Evolutionary conservation across 202 grass and related monocot species (phyloP).

Genomic region (Bolboschoenoplectus hybrid): DNA sequence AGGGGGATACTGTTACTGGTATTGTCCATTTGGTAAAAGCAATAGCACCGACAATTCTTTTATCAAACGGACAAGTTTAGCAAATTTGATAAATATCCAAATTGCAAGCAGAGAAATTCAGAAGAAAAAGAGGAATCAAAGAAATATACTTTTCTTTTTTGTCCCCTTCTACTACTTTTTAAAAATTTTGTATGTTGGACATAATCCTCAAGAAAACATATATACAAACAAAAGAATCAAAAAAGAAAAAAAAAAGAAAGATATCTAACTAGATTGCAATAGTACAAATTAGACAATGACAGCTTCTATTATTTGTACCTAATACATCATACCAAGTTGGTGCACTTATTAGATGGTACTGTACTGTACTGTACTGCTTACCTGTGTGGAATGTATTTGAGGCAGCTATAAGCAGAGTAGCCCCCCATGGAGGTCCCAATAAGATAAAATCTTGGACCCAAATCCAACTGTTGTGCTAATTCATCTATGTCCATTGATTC

Average conservation of each 20-base stretch:
- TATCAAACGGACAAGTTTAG: too few relatives aligned
- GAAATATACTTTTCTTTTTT: neutral
- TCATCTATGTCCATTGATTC: conserved; percentile 60
- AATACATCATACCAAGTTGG: neutral
- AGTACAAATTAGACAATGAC: neutral
- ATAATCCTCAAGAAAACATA: neutral
- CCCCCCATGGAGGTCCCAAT: conserved; percentile 55
- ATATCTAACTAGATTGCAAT: neutral
- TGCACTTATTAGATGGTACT: neutral
- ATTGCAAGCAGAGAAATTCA: neutral
- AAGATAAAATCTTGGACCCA: conserved; percentile 59
- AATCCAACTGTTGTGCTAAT: conserved; percentile 50
- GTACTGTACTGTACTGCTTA: neutral
- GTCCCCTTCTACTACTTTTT: neutral
- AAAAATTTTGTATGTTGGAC: neutral
- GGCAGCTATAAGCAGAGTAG: conserved; percentile 62
- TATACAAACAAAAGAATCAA: neutral
- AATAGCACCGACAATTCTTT: neutral
- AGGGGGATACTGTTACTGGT: neutral
- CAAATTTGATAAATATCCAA: neutral
- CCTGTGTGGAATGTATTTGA: conserved; percentile 67
- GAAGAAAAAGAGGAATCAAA: neutral
- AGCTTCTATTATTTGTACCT: neutral
- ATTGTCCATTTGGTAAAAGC: neutral
- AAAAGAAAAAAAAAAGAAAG: too few relatives aligned